Conservation (phyloP, 2,329 filamentous ascomycete genomes). For the Fusarium sp. region DNA sequence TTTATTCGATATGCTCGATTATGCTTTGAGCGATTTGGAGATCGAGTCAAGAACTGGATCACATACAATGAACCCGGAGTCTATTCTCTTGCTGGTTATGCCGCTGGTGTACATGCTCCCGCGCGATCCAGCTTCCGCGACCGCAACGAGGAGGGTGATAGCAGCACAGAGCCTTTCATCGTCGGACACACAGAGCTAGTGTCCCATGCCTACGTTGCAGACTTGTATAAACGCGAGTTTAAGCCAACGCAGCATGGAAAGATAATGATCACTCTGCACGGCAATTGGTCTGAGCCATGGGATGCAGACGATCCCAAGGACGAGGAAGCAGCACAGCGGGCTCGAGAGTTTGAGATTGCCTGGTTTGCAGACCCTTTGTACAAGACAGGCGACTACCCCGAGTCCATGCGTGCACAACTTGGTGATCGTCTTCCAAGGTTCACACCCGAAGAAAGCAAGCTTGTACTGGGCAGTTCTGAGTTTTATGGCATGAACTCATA, state of each 20-base stretch:
- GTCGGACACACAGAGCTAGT: too few species aligned
- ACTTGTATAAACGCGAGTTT: too few species aligned
- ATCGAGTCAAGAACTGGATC: conserved; percentile 45
- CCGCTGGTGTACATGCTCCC: conserved; percentile 40
- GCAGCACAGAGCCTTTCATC: too few species aligned
- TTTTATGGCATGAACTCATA: conserved; percentile 61
- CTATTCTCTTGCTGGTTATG: conserved; percentile 37
- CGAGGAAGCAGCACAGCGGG: conserved; percentile 55
- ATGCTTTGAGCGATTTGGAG: conserved; percentile 43
- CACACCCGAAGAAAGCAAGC: conserved; percentile 56
- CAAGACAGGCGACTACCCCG: conserved; percentile 55
- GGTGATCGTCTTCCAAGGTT: conserved; percentile 55
- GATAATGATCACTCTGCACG: conserved; percentile 59
- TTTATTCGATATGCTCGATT: conserved; percentile 43
- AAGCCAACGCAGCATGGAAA: too few species aligned
- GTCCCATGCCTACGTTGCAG: too few species aligned
- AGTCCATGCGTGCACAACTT: conserved; percentile 56
- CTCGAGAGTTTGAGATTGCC: conserved; percentile 58
- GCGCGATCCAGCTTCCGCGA: conserved; percentile 42
- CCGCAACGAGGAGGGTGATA: conserved; percentile 39
- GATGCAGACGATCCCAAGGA: conserved; percentile 53
- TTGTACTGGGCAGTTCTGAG: conserved; percentile 56
- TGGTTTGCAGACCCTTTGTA: conserved; percentile 59
- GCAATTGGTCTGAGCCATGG: conserved; percentile 59
- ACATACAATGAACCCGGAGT: conserved; percentile 44